A percentile compares a stretch with the other conserved stretches of the same genome.
phyloP scores from a whole-genome alignment of 768 basidiomycete genomes.

The Russula emetica region DNA sequence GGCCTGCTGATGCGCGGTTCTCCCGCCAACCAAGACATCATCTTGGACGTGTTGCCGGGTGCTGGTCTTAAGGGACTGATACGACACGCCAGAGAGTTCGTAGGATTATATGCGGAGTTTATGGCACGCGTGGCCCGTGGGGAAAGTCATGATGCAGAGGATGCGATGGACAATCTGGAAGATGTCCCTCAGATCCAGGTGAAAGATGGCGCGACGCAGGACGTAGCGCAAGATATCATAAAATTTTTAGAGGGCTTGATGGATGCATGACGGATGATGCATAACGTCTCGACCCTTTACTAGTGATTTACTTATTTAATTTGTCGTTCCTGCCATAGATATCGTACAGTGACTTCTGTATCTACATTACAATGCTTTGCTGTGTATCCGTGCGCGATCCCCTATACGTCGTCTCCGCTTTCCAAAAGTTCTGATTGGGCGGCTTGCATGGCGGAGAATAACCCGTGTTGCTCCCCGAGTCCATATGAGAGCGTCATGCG shows the following conservation, averaged over 20 bases:
- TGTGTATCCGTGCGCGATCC: neutral
- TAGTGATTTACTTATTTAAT: slow-evolving; percentile 14
- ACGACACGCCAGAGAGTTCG: slow-evolving; percentile 40
- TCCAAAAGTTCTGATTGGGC: slow-evolving; percentile 33
- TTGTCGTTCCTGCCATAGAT: neutral
- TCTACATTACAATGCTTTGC: neutral
- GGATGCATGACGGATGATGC: slow-evolving; percentile 19
- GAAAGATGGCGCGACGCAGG: slow-evolving; percentile 31
- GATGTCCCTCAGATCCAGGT: slow-evolving; percentile 5
- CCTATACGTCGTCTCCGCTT: slow-evolving; percentile 3
- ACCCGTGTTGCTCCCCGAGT: slow-evolving; percentile 75
- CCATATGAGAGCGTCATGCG: slow-evolving; percentile 77
- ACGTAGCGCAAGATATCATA: slow-evolving; percentile 43
- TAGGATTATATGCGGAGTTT: slow-evolving; percentile 40
- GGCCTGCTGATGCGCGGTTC: slow-evolving; percentile 44
- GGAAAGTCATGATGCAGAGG: slow-evolving; percentile 19
- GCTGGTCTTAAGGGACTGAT: slow-evolving; percentile 36
- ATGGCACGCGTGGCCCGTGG: slow-evolving; percentile 30
- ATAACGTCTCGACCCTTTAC: neutral
- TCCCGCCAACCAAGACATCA: slow-evolving; percentile 33
- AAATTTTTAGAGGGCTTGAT: slow-evolving; percentile 47
- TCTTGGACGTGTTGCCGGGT: slow-evolving; percentile 39
- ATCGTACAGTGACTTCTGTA: slow-evolving; percentile 9
- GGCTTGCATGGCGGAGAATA: slow-evolving; percentile 47
- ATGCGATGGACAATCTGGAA: slow-evolving; percentile 20